A percentile compares a stretch with the other conserved stretches of the same genome.
Conservation (phyloP, 2,329 filamentous ascomycete species). For the Colletotrichum lupini region DNA sequence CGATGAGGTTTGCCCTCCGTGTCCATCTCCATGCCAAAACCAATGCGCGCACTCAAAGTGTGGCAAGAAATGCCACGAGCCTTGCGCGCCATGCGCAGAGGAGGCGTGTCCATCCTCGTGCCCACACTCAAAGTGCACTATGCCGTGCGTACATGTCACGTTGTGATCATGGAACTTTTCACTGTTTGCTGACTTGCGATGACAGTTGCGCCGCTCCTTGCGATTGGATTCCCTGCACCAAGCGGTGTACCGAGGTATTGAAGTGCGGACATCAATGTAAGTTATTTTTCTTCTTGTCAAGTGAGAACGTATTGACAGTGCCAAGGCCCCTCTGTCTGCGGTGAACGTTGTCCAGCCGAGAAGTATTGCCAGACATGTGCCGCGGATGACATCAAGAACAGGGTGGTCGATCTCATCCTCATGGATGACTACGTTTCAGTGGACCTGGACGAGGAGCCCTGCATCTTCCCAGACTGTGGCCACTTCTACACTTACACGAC, state of each 20-base stretch:
- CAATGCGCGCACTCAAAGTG: constrained; percentile 68
- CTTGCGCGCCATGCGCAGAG: constrained; percentile 71
- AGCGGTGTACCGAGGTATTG: constrained; percentile 65
- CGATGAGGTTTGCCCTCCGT: constrained; percentile 57
- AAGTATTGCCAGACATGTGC: constrained; percentile 69
- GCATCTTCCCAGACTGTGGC: constrained; percentile 71
- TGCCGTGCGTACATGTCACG: constrained; percentile 55
- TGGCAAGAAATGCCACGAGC: constrained; percentile 64
- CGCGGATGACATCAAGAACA: constrained; percentile 53
- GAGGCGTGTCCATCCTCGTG: constrained; percentile 64
- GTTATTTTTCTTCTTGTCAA: not conserved
- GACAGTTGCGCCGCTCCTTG: constrained; percentile 69
- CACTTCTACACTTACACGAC: constrained; percentile 70
- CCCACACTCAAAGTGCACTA: constrained; percentile 59
- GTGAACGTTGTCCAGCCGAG: constrained; percentile 66
- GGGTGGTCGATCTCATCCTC: constrained; percentile 67
- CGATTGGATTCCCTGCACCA: constrained; percentile 72
- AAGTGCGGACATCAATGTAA: constrained; percentile 70
- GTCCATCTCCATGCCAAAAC: constrained; percentile 62
- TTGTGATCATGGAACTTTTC: not conserved
- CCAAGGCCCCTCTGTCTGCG: constrained; percentile 67
- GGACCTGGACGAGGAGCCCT: constrained; percentile 68
- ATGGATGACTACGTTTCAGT: constrained; percentile 66
- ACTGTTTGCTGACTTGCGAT: not conserved
- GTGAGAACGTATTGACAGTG: constrained; percentile 5